Evolutionary conservation across 2,329 filamentous ascomycete genomes (phyloP).

Genomic region (Pseudogymnoascus sp.): DNA sequence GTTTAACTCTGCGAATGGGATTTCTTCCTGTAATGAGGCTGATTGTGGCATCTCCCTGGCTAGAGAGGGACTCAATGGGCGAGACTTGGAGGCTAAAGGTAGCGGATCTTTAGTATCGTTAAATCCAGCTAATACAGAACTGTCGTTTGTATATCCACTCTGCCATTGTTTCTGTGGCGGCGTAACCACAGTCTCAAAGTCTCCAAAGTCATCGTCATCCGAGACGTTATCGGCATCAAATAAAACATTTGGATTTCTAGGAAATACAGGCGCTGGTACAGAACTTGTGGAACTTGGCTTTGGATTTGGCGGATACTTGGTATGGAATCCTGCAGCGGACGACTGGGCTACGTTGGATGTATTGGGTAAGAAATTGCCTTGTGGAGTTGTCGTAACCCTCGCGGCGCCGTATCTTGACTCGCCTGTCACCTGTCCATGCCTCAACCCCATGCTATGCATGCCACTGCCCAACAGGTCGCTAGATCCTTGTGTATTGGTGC

Average conservation of each 20-base stretch:
- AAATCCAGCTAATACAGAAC: not conserved
- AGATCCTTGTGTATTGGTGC: not conserved
- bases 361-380: not conserved
- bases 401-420: not conserved
- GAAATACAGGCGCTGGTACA: not conserved
- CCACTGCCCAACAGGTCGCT: not conserved
- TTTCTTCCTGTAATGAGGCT: conserved; percentile 46
- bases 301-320: not conserved
- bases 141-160: not conserved
- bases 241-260: conserved; percentile 19
- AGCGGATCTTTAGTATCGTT: not conserved
- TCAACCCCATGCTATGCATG: not conserved
- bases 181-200: conserved; percentile 52
- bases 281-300: not conserved
- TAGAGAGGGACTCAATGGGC: not conserved
- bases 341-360: not conserved
- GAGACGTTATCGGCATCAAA: conserved; percentile 31
- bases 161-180: conserved; percentile 15
- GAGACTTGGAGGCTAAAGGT: not conserved
- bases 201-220: conserved; percentile 57
- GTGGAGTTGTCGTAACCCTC: not conserved
- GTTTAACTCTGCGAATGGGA: conserved; percentile 43
- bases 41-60: conserved; percentile 35
- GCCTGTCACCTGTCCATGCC: not conserved
- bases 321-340: not conserved